Percentiles rank a stretch among this genome's conserved stretches.
These are phyloP conservation scores for Sporothrix curviconia DNA, from an alignment of 2,329 filamentous ascomycete genomes.

Conservation along the genomic window DNA sequence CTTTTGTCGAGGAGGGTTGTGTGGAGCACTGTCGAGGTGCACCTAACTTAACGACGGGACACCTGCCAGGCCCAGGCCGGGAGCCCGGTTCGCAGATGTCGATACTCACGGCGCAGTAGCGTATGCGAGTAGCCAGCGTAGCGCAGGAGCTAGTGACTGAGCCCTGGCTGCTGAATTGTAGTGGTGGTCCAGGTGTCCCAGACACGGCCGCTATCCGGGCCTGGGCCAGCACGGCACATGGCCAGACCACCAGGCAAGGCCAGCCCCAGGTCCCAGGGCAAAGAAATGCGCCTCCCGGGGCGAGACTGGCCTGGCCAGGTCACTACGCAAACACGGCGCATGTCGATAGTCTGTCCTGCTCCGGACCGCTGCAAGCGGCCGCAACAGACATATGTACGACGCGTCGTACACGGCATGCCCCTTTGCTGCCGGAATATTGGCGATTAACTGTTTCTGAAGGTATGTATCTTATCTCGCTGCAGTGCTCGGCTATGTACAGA, in stretches of 20 bases:
- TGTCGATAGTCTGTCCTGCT: background rate
- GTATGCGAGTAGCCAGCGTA: conserved; percentile 8
- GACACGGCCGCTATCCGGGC: background rate
- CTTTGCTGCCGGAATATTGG: too few relatives aligned
- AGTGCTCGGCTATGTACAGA: background rate
- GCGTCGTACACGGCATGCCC: too few relatives aligned
- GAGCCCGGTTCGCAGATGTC: background rate
- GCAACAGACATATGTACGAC: too few relatives aligned
- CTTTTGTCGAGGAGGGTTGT: background rate
- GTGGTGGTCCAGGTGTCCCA: background rate
- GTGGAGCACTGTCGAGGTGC: background rate
- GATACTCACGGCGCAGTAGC: conserved; percentile 13
- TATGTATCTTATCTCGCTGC: too few relatives aligned
- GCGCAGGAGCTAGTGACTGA: background rate
- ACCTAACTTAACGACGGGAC: background rate
- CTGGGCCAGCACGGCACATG: background rate
- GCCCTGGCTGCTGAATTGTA: background rate
- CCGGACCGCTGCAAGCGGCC: background rate
- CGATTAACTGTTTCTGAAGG: too few relatives aligned
- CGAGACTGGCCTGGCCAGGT: background rate
- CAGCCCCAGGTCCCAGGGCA: background rate
- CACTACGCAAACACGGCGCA: background rate
- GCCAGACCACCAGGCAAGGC: background rate
- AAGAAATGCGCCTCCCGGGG: background rate
- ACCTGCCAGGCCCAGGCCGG: background rate